Base-by-base conservation (phyloP, 176 grass and related monocot species). In the Juncus effusus region DNA sequence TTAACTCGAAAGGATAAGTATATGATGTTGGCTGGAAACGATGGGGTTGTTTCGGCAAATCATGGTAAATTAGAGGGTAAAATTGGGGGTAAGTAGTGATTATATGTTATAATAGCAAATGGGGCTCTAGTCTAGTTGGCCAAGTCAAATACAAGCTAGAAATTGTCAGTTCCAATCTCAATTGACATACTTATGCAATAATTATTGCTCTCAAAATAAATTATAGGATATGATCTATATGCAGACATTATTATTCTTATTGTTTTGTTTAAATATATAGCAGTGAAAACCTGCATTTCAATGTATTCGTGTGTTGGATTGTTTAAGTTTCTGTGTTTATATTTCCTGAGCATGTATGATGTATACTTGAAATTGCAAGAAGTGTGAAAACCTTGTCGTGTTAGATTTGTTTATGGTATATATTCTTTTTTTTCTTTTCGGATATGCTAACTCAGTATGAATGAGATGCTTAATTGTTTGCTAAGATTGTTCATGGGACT, bases 1-100 rank as follows among this genome's bases (percentile, higher is more conserved):
- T 70, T 92, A 3, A 78, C 77, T 4, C 85, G 93, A 76, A 77
- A 81, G 4, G 85, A 97, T 76, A 97, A 97, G 77, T 92, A 97
- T 67, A 82, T 92, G 76, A 89, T 86, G 67, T 81, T 97, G 40
- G 85, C 93, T 42, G 93, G 88, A 6, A 97, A 89, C 52, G 85
- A 97, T 19, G 94, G 94, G 3, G 80, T 97, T 8, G 85, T 89
- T 11, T 60, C 62, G 3, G 53, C 38, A 8, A 56, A 87, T 70
- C 72, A 68, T 37, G 19, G 38, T 15, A 65, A 56, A 65, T 51
- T 63, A 40, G 45, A 11, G 50, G 65, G 44, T 53, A 41, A 81
- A 74, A n/a, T 12, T 67, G 35, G 59, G 51, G 10, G 56, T 39
- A 72, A 76, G 45, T 36, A 74, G 40, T 79, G 82, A 79, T 28